Percentiles rank a stretch among this genome's conserved stretches.
Conservation (phyloP, 208 protist species). For the Herpetomonas tarakana region DNA sequence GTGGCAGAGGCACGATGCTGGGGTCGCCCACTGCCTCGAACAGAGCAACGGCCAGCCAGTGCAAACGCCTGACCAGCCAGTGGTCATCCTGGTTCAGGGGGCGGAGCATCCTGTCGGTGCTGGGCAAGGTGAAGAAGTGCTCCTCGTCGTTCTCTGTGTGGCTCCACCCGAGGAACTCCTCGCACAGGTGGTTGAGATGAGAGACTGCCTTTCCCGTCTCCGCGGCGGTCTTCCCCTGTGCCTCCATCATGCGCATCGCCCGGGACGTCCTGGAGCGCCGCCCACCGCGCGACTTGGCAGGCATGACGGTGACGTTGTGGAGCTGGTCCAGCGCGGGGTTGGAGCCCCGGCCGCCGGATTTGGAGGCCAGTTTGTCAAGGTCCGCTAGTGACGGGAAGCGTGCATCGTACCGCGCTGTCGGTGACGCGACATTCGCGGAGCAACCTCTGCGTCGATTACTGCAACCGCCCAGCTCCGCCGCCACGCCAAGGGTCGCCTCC, state of each 20-base stretch:
- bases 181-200: slow-evolving; percentile 46
- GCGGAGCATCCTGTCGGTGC: slow-evolving; percentile 19
- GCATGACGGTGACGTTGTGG: background rate
- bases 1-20: slow-evolving; percentile 33
- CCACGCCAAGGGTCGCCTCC: slow-evolving; percentile 20
- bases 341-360: background rate
- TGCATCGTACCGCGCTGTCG: slow-evolving; percentile 9
- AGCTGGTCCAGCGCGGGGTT: background rate
- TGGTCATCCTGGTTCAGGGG: slow-evolving; percentile 41
- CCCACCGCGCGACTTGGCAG: background rate
- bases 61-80: slow-evolving; percentile 31
- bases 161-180: slow-evolving; percentile 39
- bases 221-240: slow-evolving; percentile 24
- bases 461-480: no score
- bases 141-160: slow-evolving; percentile 16
- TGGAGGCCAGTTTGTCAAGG: slow-evolving; percentile 10
- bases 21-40: slow-evolving; percentile 32
- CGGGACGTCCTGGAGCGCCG: slow-evolving; percentile 11
- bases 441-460: no score
- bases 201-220: slow-evolving; percentile 23
- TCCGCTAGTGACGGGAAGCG: slow-evolving; percentile 38
- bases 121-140: slow-evolving; percentile 24
- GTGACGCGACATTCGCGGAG: background rate
- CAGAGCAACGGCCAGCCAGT: slow-evolving; percentile 47
- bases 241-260: slow-evolving; percentile 20